Percentiles rank a stretch among this genome's conserved stretches.
Conservation (phyloP, 257 asterid genomes). For the Fraxinus americana region DNA sequence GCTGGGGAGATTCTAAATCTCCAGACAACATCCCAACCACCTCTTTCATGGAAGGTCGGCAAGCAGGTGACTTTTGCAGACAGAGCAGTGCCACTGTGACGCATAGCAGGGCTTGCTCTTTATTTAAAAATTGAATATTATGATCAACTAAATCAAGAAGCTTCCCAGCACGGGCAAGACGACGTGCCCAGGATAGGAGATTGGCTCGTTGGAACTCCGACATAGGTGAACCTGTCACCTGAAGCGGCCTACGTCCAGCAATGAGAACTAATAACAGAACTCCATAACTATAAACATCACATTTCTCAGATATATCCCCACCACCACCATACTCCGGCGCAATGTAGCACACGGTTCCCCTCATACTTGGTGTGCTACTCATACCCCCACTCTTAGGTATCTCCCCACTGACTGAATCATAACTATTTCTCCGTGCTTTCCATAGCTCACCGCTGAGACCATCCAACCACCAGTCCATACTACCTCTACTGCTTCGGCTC, state of each 20-base stretch:
- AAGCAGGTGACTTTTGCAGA: constrained; percentile 78
- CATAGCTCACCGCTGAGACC: constrained; percentile 88
- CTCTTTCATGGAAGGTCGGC: constrained; percentile 90
- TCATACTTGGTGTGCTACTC: constrained; percentile 95
- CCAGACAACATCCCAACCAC: constrained; percentile 79
- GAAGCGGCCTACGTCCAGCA: constrained; percentile 93
- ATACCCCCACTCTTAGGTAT: constrained; percentile 80
- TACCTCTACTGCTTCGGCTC: constrained; percentile 58
- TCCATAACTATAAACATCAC: constrained; percentile 91
- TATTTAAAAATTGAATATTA: constrained; percentile 49
- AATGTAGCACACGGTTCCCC: constrained; percentile 90
- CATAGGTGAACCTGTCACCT: constrained; percentile 94
- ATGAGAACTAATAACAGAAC: constrained; percentile 79
- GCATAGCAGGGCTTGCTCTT: constrained; percentile 76
- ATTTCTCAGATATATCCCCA: constrained; percentile 75
- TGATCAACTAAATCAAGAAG: constrained; percentile 84
- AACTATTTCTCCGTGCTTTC: constrained; percentile 65
- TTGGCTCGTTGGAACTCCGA: constrained; percentile 90
- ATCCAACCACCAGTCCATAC: constrained; percentile 94
- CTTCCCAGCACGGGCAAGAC: constrained; percentile 92
- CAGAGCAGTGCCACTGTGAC: constrained; percentile 85
- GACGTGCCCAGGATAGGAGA: constrained; percentile 91
- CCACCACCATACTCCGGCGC: constrained; percentile 92
- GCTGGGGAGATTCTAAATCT: constrained; percentile 63
- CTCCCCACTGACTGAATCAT: constrained; percentile 78